Evolutionary conservation across 2,329 filamentous ascomycete species (phyloP).

Genomic region (Trichophaea hybrida): DNA sequence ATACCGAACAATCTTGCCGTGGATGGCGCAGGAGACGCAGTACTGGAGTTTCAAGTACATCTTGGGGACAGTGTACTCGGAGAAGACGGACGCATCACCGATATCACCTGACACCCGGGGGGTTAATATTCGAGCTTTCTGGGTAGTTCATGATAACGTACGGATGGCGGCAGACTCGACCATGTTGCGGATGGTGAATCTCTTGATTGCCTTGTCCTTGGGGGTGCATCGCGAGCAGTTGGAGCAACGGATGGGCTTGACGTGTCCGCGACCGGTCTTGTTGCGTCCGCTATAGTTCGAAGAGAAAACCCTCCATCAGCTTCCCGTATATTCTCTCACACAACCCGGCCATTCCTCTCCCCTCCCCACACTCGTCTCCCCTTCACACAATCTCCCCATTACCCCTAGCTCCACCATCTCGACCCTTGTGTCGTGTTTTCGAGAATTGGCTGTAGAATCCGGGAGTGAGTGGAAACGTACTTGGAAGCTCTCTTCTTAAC

Average conservation of each 20-base stretch:
- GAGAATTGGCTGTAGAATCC: neutral
- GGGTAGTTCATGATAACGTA: slow-evolving; percentile 43
- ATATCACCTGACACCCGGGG: slow-evolving; percentile 73
- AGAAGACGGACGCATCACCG: slow-evolving; percentile 97
- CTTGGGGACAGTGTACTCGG: slow-evolving; percentile 99
- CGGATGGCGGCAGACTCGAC: slow-evolving; percentile 99
- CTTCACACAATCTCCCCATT: neutral
- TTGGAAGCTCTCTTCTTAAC: slow-evolving; percentile 65
- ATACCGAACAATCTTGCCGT: slow-evolving; percentile 99
- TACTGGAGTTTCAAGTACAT: slow-evolving; percentile 99
- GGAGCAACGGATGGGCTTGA: slow-evolving; percentile 95
- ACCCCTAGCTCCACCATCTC: slow-evolving; percentile 11
- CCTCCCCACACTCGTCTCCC: slow-evolving; percentile 11
- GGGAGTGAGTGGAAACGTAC: slow-evolving; percentile 36
- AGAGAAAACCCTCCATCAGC: slow-evolving; percentile 18
- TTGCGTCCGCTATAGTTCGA: slow-evolving; percentile 65
- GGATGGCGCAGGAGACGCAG: slow-evolving; percentile 99
- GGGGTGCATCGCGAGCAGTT: slow-evolving; percentile 82
- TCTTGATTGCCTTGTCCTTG: slow-evolving; percentile 99
- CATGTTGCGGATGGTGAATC: slow-evolving; percentile 99
- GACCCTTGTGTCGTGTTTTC: neutral
- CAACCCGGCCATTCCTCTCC: slow-evolving; percentile 13
- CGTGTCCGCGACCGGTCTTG: slow-evolving; percentile 99
- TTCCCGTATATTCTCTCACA: neutral
- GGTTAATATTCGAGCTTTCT: neutral